Evolutionary conservation across 78 protist species (phyloP), one percentile per base, ranked within the genome.

Genomic region (Pigoraptor vietnamica): DNA sequence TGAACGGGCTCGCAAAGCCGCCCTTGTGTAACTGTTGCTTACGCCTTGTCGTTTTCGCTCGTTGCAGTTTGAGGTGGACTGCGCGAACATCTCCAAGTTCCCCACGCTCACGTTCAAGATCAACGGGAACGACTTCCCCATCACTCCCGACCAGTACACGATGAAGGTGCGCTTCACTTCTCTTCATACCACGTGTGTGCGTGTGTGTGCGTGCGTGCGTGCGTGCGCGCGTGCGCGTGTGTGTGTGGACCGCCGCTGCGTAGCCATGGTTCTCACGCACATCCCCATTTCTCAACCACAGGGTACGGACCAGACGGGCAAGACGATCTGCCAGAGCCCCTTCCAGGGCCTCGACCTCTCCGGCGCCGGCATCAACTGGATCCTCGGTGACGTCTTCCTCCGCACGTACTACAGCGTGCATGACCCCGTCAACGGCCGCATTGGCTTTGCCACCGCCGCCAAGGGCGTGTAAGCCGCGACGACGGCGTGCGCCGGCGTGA

Each of bases 381-480:
- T 98, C 48, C 92, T 98, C 0, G 99, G 99, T 34, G 99, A 98
- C 87, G 98, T 98, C 79, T 98, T 98, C 97, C 91, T 98, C 89
- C 79, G 97, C 81, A 92, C 91, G 81, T 96, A 94, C 95, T 97
- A 95, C 95, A 94, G 98, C 6, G 95, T 94, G 40, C 98, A 97
- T 81, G 98, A 98, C 95, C 67, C 67, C 29, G n/a, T 81, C 37
- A 97, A 91, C 56, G 94, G 96, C 91, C 90, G 87, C 89, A 93
- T 95, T 88, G 91, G 95, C 39, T 94, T 97, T 88, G 98, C 98
- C 56, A 6, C 32, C 0, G 89, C 95, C 48, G 67, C 67, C 67
- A 48, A 6, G 67, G 67, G 67, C 6, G 67, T 48, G 67, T 48
- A 48, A 48, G n/a, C n/a, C n/a, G n/a, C n/a, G n/a, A n/a, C n/a